Evolutionary conservation across 164 flowering plant genomes (phyloP).

Genomic region (Protea cynaroides): DNA sequence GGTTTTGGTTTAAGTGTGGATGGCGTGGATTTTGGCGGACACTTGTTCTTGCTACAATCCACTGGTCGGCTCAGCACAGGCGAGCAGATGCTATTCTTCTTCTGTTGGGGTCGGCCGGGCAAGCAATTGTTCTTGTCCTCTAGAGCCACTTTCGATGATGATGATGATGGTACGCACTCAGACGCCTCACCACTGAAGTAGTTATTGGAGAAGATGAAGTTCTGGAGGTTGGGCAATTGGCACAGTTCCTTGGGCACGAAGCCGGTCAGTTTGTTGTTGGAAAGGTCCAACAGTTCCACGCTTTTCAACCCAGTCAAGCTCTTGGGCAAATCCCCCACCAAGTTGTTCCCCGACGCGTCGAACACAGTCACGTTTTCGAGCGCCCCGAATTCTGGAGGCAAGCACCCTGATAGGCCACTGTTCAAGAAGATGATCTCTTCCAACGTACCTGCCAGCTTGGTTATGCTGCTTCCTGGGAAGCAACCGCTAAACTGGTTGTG

Average conservation of each 20-base stretch:
- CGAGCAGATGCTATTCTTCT: slow-evolving; percentile 17
- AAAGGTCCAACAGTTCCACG: slow-evolving; percentile 26
- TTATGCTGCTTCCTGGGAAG: slow-evolving; percentile 39
- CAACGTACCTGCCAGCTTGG: slow-evolving; percentile 35
- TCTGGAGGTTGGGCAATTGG: slow-evolving; percentile 23
- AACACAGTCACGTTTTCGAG: slow-evolving; percentile 32
- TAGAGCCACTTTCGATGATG: slow-evolving; percentile 3
- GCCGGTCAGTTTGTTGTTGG: slow-evolving; percentile 35
- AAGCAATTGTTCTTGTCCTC: slow-evolving; percentile 35
- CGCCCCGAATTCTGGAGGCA: slow-evolving; percentile 33
- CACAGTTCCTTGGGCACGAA: slow-evolving; percentile 29
- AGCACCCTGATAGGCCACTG: slow-evolving; percentile 30
- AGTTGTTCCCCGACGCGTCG: slow-evolving; percentile 19
- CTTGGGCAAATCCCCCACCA: slow-evolving; percentile 31
- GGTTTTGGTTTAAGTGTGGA: too few species aligned
- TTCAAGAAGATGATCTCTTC: slow-evolving; percentile 29
- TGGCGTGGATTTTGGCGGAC: too few species aligned
- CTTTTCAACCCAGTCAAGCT: slow-evolving; percentile 17
- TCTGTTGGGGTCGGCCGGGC: slow-evolving; percentile 31
- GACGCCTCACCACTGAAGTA: slow-evolving; percentile 30
- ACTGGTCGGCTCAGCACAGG: slow-evolving; percentile 27
- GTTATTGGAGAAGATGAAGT: slow-evolving; percentile 38
- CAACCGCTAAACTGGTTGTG: slow-evolving; percentile 37
- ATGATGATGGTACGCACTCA: slow-evolving; percentile 17
- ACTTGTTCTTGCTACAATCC: too few species aligned